These are phyloP conservation scores for Cercophora samala DNA, from an alignment of 495 filamentous ascomycete genomes.

Conservation along the genomic window DNA sequence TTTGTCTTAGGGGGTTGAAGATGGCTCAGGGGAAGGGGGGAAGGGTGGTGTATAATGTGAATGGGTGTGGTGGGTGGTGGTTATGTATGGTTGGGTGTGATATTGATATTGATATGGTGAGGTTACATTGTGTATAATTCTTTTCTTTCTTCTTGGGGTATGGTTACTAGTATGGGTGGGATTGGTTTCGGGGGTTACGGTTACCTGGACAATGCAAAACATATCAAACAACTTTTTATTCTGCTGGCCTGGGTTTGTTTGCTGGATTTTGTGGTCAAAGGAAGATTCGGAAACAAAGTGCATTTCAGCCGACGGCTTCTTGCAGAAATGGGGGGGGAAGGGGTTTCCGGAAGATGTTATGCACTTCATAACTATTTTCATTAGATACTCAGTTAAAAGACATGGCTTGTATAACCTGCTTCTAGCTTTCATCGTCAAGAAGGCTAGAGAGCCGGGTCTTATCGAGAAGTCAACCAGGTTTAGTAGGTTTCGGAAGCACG, in stretches of 20 bases:
- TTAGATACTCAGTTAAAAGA: too few relatives aligned
- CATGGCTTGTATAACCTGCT: too few relatives aligned
- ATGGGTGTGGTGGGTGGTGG: too few relatives aligned
- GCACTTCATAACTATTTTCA: background rate
- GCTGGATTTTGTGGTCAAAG: background rate
- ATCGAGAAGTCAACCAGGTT: background rate
- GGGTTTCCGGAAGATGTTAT: background rate
- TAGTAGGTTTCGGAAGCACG: slow-evolving; percentile 1
- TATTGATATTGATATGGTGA: background rate
- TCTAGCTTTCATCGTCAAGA: background rate
- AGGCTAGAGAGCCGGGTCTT: background rate
- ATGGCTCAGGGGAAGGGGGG: background rate
- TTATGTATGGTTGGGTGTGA: too few relatives aligned
- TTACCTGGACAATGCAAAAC: background rate
- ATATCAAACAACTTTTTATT: background rate
- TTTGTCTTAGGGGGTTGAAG: slow-evolving; percentile 2
- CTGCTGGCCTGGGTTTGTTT: background rate
- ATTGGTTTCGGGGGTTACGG: background rate
- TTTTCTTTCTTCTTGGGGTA: background rate
- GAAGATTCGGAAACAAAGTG: background rate
- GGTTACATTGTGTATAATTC: slow-evolving; percentile 1
- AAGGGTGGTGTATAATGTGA: background rate
- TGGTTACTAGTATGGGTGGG: background rate
- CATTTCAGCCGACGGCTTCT: background rate
- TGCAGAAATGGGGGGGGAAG: background rate